Percentiles rank a stretch among this genome's conserved stretches.
These are phyloP conservation scores for Sporothrix pallida DNA, from an alignment of 2,329 filamentous ascomycete genomes.

Conservation along the genomic window DNA sequence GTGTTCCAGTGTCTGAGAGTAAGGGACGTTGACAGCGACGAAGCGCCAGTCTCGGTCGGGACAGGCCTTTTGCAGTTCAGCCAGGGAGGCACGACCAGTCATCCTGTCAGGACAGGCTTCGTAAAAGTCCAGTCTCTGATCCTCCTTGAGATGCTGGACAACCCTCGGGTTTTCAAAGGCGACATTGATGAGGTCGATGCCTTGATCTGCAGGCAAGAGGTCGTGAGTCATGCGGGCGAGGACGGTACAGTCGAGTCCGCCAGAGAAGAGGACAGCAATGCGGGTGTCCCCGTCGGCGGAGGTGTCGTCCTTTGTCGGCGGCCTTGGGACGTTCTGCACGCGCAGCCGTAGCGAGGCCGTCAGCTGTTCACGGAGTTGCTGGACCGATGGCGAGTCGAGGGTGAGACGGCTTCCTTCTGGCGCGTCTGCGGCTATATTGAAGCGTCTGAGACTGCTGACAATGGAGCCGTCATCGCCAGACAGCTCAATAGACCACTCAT, in stretches of 20 bases:
- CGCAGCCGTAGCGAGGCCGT: constrained; percentile 67
- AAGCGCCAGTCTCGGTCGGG: constrained; percentile 80
- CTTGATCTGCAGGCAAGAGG: constrained; percentile 68
- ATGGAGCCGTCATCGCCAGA: constrained; percentile 42
- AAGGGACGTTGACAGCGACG: constrained; percentile 80
- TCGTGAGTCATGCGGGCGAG: constrained; percentile 82
- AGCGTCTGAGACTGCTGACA: constrained; percentile 53
- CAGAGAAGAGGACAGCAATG: constrained; percentile 87
- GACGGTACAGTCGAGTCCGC: constrained; percentile 89
- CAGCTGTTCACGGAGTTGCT: constrained; percentile 60
- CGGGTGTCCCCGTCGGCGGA: constrained; percentile 51
- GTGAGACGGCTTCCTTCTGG: constrained; percentile 41
- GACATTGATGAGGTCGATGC: constrained; percentile 90
- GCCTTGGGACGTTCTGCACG: constrained; percentile 68
- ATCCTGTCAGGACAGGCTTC: constrained; percentile 89
- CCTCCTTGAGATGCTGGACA: constrained; percentile 56
- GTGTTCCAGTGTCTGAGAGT: constrained; percentile 72
- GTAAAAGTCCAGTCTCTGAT: constrained; percentile 56
- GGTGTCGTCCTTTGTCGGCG: constrained; percentile 41
- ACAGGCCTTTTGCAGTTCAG: constrained; percentile 74
- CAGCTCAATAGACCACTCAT: constrained; percentile 46
- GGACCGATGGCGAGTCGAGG: constrained; percentile 57
- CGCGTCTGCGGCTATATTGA: constrained; percentile 52
- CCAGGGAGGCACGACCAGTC: constrained; percentile 79
- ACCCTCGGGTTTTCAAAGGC: constrained; percentile 93